phyloP scores from a whole-genome alignment of 2,329 filamentous ascomycete genomes.

The Penicillium paneum region DNA sequence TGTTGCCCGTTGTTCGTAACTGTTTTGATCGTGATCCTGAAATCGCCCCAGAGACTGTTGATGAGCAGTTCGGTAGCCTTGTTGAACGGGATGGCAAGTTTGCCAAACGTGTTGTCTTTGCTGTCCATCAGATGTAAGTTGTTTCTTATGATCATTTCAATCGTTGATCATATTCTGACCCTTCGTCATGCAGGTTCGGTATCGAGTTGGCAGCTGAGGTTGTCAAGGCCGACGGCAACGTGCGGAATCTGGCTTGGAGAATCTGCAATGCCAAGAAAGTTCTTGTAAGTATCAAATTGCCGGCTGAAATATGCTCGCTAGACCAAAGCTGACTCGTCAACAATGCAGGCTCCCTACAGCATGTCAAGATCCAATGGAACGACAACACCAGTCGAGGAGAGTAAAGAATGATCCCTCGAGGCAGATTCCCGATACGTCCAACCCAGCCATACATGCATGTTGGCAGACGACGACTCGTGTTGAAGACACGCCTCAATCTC shows the following conservation, averaged over 20 bases:
- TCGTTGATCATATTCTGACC: slow-evolving; percentile 8
- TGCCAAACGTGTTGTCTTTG: slow-evolving; percentile 85
- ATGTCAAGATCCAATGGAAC: slow-evolving; percentile 65
- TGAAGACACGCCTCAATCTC: background rate
- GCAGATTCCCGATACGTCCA: background rate
- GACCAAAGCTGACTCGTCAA: slow-evolving; percentile 11
- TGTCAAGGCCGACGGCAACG: slow-evolving; percentile 85
- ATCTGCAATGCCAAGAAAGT: slow-evolving; percentile 96
- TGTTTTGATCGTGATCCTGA: slow-evolving; percentile 91
- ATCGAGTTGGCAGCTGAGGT: slow-evolving; percentile 93
- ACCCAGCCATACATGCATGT: background rate
- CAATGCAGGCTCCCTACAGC: slow-evolving; percentile 63
- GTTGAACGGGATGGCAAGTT: slow-evolving; percentile 88
- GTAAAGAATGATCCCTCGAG: slow-evolving; percentile 19
- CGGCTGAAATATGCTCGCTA: background rate
- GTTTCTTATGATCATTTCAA: background rate
- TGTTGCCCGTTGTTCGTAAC: slow-evolving; percentile 82
- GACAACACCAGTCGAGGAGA: slow-evolving; percentile 52
- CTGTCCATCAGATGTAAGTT: slow-evolving; percentile 81
- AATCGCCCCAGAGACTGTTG: slow-evolving; percentile 74
- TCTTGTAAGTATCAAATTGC: slow-evolving; percentile 59
- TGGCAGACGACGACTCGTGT: background rate
- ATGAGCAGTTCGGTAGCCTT: slow-evolving; percentile 79
- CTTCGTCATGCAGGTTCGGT: slow-evolving; percentile 59
- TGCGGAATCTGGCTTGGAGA: slow-evolving; percentile 87